A percentile compares a stretch with the other conserved stretches of the same genome.
phyloP scores from a whole-genome alignment of 352 stramenopile species.

The Globisporangium irregulare region DNA sequence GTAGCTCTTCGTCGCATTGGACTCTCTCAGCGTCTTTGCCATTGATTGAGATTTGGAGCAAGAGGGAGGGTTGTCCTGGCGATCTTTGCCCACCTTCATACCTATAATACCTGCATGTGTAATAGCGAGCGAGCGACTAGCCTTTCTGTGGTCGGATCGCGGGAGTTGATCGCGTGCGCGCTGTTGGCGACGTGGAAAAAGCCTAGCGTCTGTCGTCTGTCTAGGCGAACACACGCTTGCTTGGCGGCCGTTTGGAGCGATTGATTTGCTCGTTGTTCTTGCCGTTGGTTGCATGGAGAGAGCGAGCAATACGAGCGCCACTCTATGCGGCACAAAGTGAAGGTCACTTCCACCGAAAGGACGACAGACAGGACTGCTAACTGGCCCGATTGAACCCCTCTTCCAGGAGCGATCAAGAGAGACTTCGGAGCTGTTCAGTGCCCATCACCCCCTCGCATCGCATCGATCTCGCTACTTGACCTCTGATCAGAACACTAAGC shows the following conservation, averaged over 20 bases:
- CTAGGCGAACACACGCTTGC: neutral
- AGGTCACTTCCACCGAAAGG: slow-evolving; percentile 8
- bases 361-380: slow-evolving; percentile 4
- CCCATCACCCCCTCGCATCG: neutral
- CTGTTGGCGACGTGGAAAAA: neutral
- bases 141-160: neutral
- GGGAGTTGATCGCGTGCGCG: neutral
- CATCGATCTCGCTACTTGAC: neutral
- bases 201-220: neutral
- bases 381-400: neutral
- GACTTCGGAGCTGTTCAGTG: neutral
- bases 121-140: neutral
- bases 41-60: neutral
- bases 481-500: neutral
- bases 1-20: neutral
- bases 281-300: neutral
- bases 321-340: neutral
- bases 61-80: neutral
- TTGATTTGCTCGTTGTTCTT: neutral
- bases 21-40: neutral
- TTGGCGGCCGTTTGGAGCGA: neutral
- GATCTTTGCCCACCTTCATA: neutral
- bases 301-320: neutral
- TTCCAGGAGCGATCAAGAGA: neutral
- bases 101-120: neutral